Conservation (phyloP, 306 rosid genomes). For the Luffa aegyptiaca region DNA sequence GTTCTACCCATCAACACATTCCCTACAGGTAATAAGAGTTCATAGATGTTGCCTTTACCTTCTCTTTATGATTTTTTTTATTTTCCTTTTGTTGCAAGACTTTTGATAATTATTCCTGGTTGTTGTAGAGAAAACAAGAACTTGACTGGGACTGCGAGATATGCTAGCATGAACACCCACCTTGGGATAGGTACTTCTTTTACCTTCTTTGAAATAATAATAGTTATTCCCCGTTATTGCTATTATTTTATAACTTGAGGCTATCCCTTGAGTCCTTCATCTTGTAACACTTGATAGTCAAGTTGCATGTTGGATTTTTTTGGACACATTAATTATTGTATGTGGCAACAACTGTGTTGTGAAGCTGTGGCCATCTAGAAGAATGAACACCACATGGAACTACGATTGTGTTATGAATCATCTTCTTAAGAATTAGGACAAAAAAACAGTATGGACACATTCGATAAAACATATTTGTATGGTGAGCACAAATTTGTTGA, state of each 20-base stretch:
- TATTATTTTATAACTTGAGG: neutral
- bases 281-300: neutral
- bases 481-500: neutral
- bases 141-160: constrained; percentile 95
- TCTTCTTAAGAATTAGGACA: neutral
- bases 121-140: constrained; percentile 86
- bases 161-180: constrained; percentile 97
- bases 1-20: constrained; percentile 86
- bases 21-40: constrained; percentile 73
- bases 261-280: neutral
- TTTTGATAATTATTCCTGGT: constrained; percentile 2
- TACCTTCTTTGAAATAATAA: neutral
- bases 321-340: neutral
- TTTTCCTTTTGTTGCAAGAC: neutral
- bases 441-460: neutral
- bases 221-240: neutral
- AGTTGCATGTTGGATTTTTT: neutral
- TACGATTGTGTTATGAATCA: neutral
- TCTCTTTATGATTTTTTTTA: neutral
- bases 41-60: neutral
- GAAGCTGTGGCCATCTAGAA: neutral
- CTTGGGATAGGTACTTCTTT: constrained; percentile 65
- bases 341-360: neutral
- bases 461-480: neutral
- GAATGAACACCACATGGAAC: neutral